Evolutionary conservation across 2,329 filamentous ascomycete species (phyloP), one percentile per base, ranked within the genome.

Genomic region (Penicillium sp.): DNA sequence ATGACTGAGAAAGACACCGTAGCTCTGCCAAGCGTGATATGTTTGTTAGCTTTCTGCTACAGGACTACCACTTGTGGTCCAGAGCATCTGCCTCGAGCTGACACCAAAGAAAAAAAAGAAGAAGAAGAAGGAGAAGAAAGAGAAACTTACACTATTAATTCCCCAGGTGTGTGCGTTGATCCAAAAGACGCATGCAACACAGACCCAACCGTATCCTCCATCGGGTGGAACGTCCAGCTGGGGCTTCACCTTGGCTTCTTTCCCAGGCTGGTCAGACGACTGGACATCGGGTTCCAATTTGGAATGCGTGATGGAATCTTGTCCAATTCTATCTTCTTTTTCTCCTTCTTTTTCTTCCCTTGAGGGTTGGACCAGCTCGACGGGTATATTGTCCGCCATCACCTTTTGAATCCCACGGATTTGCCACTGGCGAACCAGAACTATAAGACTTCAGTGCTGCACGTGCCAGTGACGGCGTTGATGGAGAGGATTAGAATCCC

Each of bases 151-250:
- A 47, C 78, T 81, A 63, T 88, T 89, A 51, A 89, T 70, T 6
- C 85, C 85, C 85, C 85, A 89, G 1, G 85, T 88, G 61, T 88
- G 84, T 6, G 76, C 80, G 61, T 86, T 86, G 48, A 86, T 76
- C 52, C 80, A 65, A 43, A 77, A 74, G 52, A 76, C 71, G 35
- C 73, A 75, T 3, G 71, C 58, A n/a, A 80, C 76, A 46, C 81
- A 80, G 24, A 82, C 74, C 80, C 80, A 83, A 50, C 80, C 80
- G 67, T 81, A 83, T 24, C 80, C 80, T 36, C 80, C 80, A 56
- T 83, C 78, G 35, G 72, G 72, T 29, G 69, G 66, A 4, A 66
- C 55, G 47, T 71, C 68, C 12, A 57, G 61, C 9, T 59, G 55
- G 38, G 60, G 57, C 44, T 66, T 69, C 39, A 61, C 59, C n/a